phyloP scores from a whole-genome alignment of 2,329 filamentous ascomycete genomes.

The Ceratocystis colombiana region DNA sequence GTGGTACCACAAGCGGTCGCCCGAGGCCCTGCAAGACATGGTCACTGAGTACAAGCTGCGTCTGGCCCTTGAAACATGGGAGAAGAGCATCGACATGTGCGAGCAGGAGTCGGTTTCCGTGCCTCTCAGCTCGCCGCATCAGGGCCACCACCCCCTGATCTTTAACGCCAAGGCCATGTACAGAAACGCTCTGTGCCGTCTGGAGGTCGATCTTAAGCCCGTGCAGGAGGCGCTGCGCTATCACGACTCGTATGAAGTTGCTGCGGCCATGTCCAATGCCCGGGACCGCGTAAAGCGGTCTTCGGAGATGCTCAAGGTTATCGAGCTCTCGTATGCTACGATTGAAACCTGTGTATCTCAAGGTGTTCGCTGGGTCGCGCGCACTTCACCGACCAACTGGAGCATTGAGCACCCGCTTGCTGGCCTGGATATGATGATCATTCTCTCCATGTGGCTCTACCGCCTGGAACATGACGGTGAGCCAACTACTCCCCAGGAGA shows the following conservation, averaged over 20 bases:
- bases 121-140: constrained; percentile 85
- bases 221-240: constrained; percentile 95
- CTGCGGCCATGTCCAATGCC: constrained; percentile 88
- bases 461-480: constrained; percentile 96
- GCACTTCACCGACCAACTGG: constrained; percentile 96
- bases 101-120: constrained; percentile 84
- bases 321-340: constrained; percentile 94
- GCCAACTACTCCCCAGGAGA: constrained; percentile 71
- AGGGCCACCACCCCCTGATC: constrained; percentile 77
- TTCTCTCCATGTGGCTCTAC: constrained; percentile 95
- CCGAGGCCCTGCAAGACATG: constrained; percentile 93
- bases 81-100: constrained; percentile 86
- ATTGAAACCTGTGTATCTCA: constrained; percentile 91
- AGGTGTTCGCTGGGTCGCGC: constrained; percentile 95
- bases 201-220: constrained; percentile 90
- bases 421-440: constrained; percentile 94
- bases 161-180: constrained; percentile 98
- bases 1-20: constrained; percentile 97
- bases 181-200: constrained; percentile 79
- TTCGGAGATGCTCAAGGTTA: constrained; percentile 96
- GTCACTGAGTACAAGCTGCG: constrained; percentile 97
- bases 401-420: constrained; percentile 96
- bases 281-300: constrained; percentile 91
- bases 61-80: constrained; percentile 95
- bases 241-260: constrained; percentile 94